These are phyloP conservation scores for Cyberlindnera veronae DNA, from an alignment of 805 yeast species.

Conservation along the genomic window DNA sequence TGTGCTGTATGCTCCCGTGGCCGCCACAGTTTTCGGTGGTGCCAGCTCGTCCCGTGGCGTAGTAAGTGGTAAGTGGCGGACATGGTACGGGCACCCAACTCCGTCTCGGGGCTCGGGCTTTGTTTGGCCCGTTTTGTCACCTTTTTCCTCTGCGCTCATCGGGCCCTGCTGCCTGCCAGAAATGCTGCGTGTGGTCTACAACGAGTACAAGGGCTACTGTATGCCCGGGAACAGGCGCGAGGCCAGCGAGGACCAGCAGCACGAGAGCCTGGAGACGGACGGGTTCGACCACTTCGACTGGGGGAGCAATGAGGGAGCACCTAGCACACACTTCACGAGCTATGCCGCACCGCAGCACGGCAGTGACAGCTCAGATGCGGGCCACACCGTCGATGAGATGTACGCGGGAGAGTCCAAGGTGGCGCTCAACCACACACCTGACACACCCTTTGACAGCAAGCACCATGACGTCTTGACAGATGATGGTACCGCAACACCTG, in stretches of 20 bases:
- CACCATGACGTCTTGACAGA: no score
- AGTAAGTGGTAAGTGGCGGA: no score
- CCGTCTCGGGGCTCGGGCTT: no score
- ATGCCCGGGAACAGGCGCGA: conserved; percentile 12
- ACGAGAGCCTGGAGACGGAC: conserved; percentile 19
- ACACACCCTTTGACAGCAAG: not conserved
- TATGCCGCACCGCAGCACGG: not conserved
- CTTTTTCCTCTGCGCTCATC: not conserved
- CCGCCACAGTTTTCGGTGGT: no score
- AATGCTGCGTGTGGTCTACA: conserved; percentile 19
- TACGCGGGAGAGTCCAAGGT: conserved; percentile 11
- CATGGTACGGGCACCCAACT: no score
- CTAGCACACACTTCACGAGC: no score
- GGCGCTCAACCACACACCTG: conserved; percentile 8
- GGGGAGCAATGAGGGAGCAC: conserved; percentile 24
- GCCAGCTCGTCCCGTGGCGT: no score
- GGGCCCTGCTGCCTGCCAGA: no score
- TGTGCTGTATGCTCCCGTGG: no score
- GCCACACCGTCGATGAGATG: not conserved
- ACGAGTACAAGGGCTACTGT: conserved; percentile 25
- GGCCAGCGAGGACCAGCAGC: not conserved
- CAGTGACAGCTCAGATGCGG: not conserved
- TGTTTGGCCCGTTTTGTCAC: no score
- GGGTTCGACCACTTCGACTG: conserved; percentile 45
- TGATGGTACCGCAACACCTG: no score